Evolutionary conservation across 2,329 filamentous ascomycete species (phyloP).

Genomic region (Penicillium sp.): DNA sequence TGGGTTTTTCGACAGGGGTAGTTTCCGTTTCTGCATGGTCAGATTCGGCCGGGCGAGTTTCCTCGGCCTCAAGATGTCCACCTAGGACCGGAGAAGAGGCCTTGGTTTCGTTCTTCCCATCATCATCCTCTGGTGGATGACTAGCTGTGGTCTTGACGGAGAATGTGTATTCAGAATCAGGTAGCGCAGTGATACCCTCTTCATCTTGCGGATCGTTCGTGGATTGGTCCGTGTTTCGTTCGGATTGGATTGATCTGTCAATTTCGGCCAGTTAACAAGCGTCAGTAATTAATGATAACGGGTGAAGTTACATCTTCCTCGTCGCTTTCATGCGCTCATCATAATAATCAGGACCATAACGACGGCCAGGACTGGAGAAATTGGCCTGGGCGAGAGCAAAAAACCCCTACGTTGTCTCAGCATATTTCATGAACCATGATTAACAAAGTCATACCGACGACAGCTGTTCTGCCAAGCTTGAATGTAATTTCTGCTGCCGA

Average conservation of each 20-base stretch:
- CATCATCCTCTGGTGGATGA: background rate
- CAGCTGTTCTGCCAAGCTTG: slow-evolving; percentile 37
- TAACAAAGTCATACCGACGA: slow-evolving; percentile 38
- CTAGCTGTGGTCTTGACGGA: background rate
- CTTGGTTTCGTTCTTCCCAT: slow-evolving; percentile 4
- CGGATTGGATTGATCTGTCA: slow-evolving; percentile 17
- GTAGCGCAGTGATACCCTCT: background rate
- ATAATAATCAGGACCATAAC: slow-evolving; percentile 52
- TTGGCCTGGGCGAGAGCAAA: slow-evolving; percentile 52
- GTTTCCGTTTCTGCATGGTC: background rate
- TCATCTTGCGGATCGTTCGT: background rate
- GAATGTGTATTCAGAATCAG: slow-evolving; percentile 10
- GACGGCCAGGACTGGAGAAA: slow-evolving; percentile 46
- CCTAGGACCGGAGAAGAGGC: background rate
- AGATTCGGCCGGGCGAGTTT: slow-evolving; percentile 3
- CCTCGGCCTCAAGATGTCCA: background rate
- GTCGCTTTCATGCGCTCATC: slow-evolving; percentile 53
- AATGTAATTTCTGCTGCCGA: slow-evolving; percentile 43
- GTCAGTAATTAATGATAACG: background rate
- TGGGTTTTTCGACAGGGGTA: slow-evolving; percentile 9
- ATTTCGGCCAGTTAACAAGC: slow-evolving; percentile 4
- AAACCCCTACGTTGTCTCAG: slow-evolving; percentile 44
- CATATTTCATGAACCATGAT: slow-evolving; percentile 1
- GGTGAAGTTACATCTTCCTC: slow-evolving; percentile 36
- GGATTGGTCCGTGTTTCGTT: background rate